Conservation (phyloP, 495 filamentous ascomycete genomes). For the Penicillium parvum region DNA sequence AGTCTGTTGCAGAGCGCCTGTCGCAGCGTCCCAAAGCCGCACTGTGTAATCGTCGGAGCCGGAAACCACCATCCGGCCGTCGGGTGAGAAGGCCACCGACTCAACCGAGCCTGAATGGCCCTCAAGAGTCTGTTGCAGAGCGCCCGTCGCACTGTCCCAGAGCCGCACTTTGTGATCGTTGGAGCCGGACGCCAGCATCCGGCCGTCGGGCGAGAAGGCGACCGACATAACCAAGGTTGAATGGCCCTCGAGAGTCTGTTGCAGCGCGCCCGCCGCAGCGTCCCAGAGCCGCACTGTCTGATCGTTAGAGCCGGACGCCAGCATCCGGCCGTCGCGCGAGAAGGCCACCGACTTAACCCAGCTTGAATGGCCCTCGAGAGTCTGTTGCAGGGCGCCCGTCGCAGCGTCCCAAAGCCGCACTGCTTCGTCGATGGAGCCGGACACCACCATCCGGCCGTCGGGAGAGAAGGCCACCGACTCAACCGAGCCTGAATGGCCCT, state of each 20-base stretch:
- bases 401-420: too few relatives aligned
- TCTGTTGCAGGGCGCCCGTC: too few relatives aligned
- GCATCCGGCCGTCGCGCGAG: background rate
- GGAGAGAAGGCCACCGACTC: too few relatives aligned
- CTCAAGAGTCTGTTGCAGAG: constrained; percentile 11
- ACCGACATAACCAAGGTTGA: constrained; percentile 5
- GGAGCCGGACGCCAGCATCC: constrained; percentile 16
- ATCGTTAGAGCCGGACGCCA: background rate
- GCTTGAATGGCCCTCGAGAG: too few relatives aligned
- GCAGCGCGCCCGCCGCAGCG: background rate
- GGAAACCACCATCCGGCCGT: too few relatives aligned
- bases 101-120: constrained; percentile 17
- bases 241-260: background rate
- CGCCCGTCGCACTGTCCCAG: constrained; percentile 6
- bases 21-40: background rate
- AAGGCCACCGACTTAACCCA: background rate
- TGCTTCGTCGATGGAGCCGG: too few relatives aligned
- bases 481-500: too few relatives aligned
- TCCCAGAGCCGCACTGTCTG: background rate
- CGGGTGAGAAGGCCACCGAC: constrained; percentile 24
- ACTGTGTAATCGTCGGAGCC: background rate
- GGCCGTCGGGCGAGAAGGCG: constrained; percentile 23
- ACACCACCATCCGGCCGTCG: too few relatives aligned
- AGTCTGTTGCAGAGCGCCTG: background rate
- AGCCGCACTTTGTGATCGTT: constrained; percentile 3